A percentile compares a stretch with the other conserved stretches of the same genome.
Evolutionary conservation across 2,329 filamentous ascomycete species (phyloP).

Genomic region (Aschersonia sp.): DNA sequence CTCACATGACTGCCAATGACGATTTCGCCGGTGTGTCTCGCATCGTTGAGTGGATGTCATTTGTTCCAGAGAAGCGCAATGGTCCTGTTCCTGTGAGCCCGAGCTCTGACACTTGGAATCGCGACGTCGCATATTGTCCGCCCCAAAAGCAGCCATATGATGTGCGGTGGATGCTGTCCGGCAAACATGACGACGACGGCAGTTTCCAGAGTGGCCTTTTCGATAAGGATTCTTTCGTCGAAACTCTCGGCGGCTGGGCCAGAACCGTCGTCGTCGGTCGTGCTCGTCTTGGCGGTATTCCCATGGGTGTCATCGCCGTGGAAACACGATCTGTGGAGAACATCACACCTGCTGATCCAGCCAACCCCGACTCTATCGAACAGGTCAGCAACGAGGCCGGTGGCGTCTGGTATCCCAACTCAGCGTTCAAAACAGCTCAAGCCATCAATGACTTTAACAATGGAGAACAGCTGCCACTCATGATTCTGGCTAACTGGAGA

Average conservation of each 20-base stretch:
- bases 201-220: conserved; percentile 80
- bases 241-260: conserved; percentile 93
- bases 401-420: conserved; percentile 99
- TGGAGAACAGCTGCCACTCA: conserved; percentile 91
- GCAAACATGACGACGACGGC: conserved; percentile 60
- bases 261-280: conserved; percentile 93
- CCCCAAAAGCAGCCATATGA: conserved; percentile 78
- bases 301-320: conserved; percentile 94
- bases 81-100: conserved; percentile 86
- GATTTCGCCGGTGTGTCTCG: conserved; percentile 96
- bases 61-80: conserved; percentile 89
- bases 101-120: conserved; percentile 78
- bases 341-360: conserved; percentile 87
- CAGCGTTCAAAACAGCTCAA: conserved; percentile 98
- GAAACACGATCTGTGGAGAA: conserved; percentile 96
- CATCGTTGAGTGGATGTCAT: conserved; percentile 97
- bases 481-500: conserved; percentile 99
- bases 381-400: conserved; percentile 89
- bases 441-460: conserved; percentile 99
- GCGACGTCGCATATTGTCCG: conserved; percentile 74
- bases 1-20: conserved; percentile 94
- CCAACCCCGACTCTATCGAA: conserved; percentile 96
- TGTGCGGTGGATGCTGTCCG: conserved; percentile 83
- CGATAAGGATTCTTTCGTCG: conserved; percentile 92
- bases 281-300: conserved; percentile 90